These are phyloP conservation scores for Russula griseocarnosa DNA, from an alignment of 768 basidiomycete species.

Conservation along the genomic window DNA sequence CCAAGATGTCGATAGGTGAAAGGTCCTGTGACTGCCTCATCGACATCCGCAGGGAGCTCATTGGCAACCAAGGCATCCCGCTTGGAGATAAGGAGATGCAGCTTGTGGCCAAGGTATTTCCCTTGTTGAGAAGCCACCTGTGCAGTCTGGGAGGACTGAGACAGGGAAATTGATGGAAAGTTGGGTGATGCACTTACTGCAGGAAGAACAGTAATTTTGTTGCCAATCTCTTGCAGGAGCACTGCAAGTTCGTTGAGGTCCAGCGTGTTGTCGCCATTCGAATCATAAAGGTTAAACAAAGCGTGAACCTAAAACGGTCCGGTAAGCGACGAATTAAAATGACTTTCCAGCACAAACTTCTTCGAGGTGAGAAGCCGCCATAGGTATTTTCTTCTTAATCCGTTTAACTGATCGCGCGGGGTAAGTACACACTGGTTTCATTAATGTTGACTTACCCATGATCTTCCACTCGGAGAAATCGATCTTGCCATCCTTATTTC, in stretches of 20 bases:
- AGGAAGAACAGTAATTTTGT: constrained; percentile 87
- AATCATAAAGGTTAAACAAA: constrained; percentile 87
- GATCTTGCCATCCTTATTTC: constrained; percentile 81
- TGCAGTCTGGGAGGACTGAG: constrained; percentile 59
- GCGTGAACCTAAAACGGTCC: constrained; percentile 51
- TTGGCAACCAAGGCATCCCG: constrained; percentile 45
- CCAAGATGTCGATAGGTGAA: constrained; percentile 80
- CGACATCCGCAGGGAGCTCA: constrained; percentile 40
- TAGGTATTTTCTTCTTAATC: constrained; percentile 82
- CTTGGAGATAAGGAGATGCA: constrained; percentile 66
- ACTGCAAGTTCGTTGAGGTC: constrained; percentile 84
- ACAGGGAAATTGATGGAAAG: background rate
- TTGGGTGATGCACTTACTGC: constrained; percentile 53
- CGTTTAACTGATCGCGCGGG: constrained; percentile 45
- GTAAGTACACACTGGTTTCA: background rate
- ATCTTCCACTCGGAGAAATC: constrained; percentile 85
- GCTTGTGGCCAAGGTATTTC: constrained; percentile 86
- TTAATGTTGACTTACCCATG: constrained; percentile 58
- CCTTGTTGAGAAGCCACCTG: constrained; percentile 99
- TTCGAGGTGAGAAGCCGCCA: constrained; percentile 72
- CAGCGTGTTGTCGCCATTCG: constrained; percentile 77
- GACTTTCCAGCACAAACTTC: constrained; percentile 26
- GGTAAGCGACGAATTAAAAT: background rate
- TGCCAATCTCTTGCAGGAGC: constrained; percentile 80
- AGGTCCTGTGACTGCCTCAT: constrained; percentile 69